Conservation (phyloP, 2,329 filamentous ascomycete species). For the Cadophora gregata region DNA sequence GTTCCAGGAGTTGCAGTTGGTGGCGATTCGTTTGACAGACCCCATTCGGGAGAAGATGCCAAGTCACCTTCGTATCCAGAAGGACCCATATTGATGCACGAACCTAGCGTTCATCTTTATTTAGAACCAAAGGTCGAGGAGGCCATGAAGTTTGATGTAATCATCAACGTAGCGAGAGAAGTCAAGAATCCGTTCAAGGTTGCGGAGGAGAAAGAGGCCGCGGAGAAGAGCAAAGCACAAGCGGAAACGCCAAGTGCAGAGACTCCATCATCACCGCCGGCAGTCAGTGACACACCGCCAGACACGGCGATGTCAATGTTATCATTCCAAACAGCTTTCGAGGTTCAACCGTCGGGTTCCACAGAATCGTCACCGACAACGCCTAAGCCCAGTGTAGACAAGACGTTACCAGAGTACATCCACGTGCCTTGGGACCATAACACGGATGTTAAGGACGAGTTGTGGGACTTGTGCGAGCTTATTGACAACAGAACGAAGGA, state of each 20-base stretch:
- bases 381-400: slow-evolving; percentile 56
- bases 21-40: slow-evolving; percentile 67
- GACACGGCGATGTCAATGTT: slow-evolving; percentile 64
- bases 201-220: slow-evolving; percentile 44
- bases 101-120: slow-evolving; percentile 78
- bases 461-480: slow-evolving; percentile 75
- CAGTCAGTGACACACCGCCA: slow-evolving; percentile 31
- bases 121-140: slow-evolving; percentile 80
- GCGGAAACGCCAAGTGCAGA: slow-evolving; percentile 28
- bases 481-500: slow-evolving; percentile 75
- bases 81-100: slow-evolving; percentile 82
- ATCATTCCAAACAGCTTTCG: slow-evolving; percentile 66
- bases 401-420: slow-evolving; percentile 76
- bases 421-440: slow-evolving; percentile 91
- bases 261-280: slow-evolving; percentile 15
- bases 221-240: slow-evolving; percentile 39
- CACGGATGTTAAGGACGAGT: slow-evolving; percentile 80
- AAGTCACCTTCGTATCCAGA: slow-evolving; percentile 84
- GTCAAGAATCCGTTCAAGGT: slow-evolving; percentile 75
- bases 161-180: slow-evolving; percentile 85
- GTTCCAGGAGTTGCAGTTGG: slow-evolving; percentile 55
- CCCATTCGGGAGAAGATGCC: slow-evolving; percentile 77
- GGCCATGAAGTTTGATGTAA: slow-evolving; percentile 78
- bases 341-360: slow-evolving; percentile 52
- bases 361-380: slow-evolving; percentile 55